Evolutionary conservation across 2,329 filamentous ascomycete species (phyloP), one percentile per base, ranked within the genome.

Genomic region (Ophiognomonia clavigignenti-juglandacearum): DNA sequence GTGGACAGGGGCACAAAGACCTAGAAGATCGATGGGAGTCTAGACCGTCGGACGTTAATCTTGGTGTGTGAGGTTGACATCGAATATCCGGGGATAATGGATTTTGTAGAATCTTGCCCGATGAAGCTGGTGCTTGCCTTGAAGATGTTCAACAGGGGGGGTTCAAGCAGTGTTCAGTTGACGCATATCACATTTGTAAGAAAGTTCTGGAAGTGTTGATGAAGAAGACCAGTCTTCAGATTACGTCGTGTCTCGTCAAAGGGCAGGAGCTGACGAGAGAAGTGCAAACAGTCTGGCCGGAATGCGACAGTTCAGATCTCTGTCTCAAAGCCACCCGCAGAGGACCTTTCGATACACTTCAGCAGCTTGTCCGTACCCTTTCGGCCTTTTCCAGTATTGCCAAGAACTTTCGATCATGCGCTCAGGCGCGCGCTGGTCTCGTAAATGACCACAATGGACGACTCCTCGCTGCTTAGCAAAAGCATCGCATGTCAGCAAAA

Each of bases 1-100:
- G 14, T 14, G 9, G 11, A 11, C 14, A 45, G 47, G 41, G 46
- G 36, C n/a, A 10, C 23, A 23, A 18, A 22, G n/a, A n/a, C n/a
- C n/a, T n/a, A n/a, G n/a, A 31, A 19, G 46, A 29, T 48, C 46
- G 45, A 20, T 27, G 36, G 46, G 31, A 49, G 42, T 49, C 47
- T 49, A 49, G 47, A 49, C 39, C 38, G n/a, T 20, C 22, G 20
- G 45, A 23, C 35, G 13, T 11, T 3, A n/a, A n/a, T n/a, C n/a
- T 22, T 18, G 10, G 35, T 22, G 18, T 20, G 35, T 20, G n/a
- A 26, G 31, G 22, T 16, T 35, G 26, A n/a, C 18, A 42, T 22
- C 20, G n/a, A n/a, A n/a, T n/a, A n/a, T n/a, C n/a, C n/a, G 35
- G 29, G 45, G 20, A 42, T 31, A 23, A 22, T 32, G 43, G 42